Percentiles rank a stretch among this genome's conserved stretches.
phyloP scores from a whole-genome alignment of 495 filamentous ascomycete genomes.

The Tuber umbilicatum region DNA sequence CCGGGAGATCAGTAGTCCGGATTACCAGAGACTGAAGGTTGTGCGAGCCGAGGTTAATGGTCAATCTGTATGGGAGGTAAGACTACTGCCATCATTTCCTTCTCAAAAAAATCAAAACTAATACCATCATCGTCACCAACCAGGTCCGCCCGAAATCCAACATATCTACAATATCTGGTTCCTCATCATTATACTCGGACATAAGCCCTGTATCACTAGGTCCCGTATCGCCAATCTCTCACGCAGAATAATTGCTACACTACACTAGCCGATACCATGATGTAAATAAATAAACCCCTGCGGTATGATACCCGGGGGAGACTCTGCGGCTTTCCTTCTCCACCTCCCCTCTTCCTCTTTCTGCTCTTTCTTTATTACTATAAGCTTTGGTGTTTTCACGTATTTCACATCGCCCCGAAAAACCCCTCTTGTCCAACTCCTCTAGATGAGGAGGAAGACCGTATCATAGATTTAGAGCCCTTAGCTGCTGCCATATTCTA shows the following conservation, averaged over 20 bases:
- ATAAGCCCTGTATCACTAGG: background rate
- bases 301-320: background rate
- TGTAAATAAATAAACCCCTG: background rate
- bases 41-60: constrained; percentile 35
- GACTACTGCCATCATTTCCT: background rate
- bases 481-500: background rate
- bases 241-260: background rate
- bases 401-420: background rate
- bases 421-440: too few relatives aligned
- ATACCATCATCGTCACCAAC: background rate
- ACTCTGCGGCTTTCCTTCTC: background rate
- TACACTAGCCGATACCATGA: background rate
- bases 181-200: background rate
- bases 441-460: background rate
- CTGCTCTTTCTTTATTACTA: background rate
- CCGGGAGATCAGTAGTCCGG: constrained; percentile 14
- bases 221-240: background rate
- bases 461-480: background rate
- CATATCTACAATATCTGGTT: background rate
- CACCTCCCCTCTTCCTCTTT: background rate
- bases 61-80: constrained; percentile 28
- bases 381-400: background rate
- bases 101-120: background rate
- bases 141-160: background rate
- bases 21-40: constrained; percentile 25